A percentile compares a stretch with the other conserved stretches of the same genome.
Evolutionary conservation across 495 filamentous ascomycete genomes (phyloP).

Genomic region (Hyphodiscus hymeniophilus): DNA sequence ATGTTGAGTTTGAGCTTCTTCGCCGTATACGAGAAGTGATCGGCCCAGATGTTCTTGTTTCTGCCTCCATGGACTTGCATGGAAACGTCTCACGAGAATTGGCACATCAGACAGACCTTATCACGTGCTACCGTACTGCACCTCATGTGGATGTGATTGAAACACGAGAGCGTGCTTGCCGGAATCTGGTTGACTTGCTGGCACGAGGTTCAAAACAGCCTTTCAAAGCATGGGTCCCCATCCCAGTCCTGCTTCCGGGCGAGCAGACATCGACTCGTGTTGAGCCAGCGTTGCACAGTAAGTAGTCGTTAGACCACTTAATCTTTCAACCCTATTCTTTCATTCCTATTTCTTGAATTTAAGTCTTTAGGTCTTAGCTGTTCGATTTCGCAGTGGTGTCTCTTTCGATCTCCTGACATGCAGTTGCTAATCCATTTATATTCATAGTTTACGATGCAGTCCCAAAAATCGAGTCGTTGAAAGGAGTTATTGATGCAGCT

Average conservation of each 20-base stretch:
- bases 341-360: too few species aligned
- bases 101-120: constrained; percentile 41
- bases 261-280: constrained; percentile 51
- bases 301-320: too few species aligned
- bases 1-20: constrained; percentile 43
- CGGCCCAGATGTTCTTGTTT: constrained; percentile 41
- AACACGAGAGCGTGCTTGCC: constrained; percentile 47
- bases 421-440: too few species aligned
- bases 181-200: constrained; percentile 39
- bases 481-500: constrained; percentile 42
- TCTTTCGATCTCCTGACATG: too few species aligned
- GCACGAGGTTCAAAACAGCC: constrained; percentile 24
- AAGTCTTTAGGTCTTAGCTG: too few species aligned
- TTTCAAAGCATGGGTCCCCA: constrained; percentile 47
- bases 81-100: constrained; percentile 47
- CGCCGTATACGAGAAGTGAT: constrained; percentile 38
- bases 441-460: constrained; percentile 37
- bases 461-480: constrained; percentile 32
- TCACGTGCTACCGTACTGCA: constrained; percentile 50
- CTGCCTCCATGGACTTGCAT: constrained; percentile 50
- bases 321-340: too few species aligned
- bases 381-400: too few species aligned
- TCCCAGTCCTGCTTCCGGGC: constrained; percentile 46
- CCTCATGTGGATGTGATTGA: constrained; percentile 44
- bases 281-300: constrained; percentile 41